Percentiles rank a stretch among this genome's conserved stretches.
phyloP scores from a whole-genome alignment of 2,329 filamentous ascomycete genomes.

The Aspergillus sp. region DNA sequence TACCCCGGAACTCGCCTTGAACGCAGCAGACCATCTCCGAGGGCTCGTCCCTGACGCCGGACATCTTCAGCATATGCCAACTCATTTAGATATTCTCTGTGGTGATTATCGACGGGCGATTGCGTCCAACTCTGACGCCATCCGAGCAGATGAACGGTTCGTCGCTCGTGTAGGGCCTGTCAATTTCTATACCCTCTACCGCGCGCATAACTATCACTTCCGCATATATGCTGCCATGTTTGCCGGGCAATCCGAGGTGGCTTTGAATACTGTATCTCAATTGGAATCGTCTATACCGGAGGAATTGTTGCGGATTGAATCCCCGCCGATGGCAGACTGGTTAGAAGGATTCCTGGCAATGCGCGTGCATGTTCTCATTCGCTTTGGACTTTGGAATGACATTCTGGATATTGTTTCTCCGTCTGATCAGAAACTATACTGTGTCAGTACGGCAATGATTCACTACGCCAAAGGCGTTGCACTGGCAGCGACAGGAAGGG shows the following conservation, averaged over 20 bases:
- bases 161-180: conserved; percentile 52
- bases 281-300: conserved; percentile 62
- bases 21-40: conserved; percentile 58
- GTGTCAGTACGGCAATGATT: conserved; percentile 62
- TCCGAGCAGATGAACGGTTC: conserved; percentile 64
- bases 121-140: conserved; percentile 61
- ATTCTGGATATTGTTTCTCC: conserved; percentile 56
- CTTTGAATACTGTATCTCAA: conserved; percentile 55
- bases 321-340: conserved; percentile 75
- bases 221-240: conserved; percentile 76
- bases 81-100: conserved; percentile 68
- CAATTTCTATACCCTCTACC: conserved; percentile 75
- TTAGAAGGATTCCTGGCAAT: conserved; percentile 67
- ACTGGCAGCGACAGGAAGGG: conserved; percentile 52
- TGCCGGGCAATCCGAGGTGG: conserved; percentile 59
- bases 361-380: conserved; percentile 64
- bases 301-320: conserved; percentile 57
- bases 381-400: conserved; percentile 69
- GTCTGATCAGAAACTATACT: conserved; percentile 57
- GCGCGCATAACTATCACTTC: conserved; percentile 71
- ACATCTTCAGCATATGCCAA: conserved; percentile 72
- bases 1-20: conserved; percentile 58
- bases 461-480: conserved; percentile 68
- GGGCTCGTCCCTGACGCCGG: conserved; percentile 64
- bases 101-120: conserved; percentile 68